Evolutionary conservation across 2,329 filamentous ascomycete genomes (phyloP), one percentile per base, ranked within the genome.

Genomic region (Stachybotrys elegans): DNA sequence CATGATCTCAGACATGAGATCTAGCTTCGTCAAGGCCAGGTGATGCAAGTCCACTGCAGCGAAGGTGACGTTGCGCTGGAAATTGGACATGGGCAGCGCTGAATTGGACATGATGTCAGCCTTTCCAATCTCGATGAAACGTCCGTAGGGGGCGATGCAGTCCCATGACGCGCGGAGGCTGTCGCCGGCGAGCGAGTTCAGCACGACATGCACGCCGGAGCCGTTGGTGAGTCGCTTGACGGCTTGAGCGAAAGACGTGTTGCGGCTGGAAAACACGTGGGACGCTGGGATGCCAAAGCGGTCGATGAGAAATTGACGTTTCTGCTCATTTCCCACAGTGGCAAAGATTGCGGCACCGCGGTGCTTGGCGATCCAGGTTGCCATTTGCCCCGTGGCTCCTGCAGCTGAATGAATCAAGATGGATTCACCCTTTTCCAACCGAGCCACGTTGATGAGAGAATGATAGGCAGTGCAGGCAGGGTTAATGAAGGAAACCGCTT

Each of bases 91-190:
- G 2, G 48, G 40, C 2, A 57, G 42, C 4, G 34, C 31, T 0
- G 42, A 38, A 8, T 40, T 40, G 2, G 29, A 23, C 9, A 45
- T 29, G 5, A 65, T 56, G 23, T 66, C 64, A 3, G 49, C 49
- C 22, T 59, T 61, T 0, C 57, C 61, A 25, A 69, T 57, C 43
- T 69, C 67, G 0, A 70, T 39, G 38, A 69, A 59, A 0, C 53
- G 44, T 0, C 68, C 67, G 17, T 51, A 56, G 1, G 49, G 44
- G 1, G 66, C 61, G 13, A 71, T 48, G 34, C 61, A 67, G 11
- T 58, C 47, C 59, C 58, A 68, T 0, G 63, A 60, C 2, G 58
- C 54, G 0, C 48, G 52, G 0, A 68, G 45, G 2, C 44, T 36
- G 1, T 65, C 59, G 1, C 63, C 63, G 0, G 55, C 45, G 0